Base-by-base conservation (phyloP, 1,139 yeast species). In the Arxiozyma bovina region DNA sequence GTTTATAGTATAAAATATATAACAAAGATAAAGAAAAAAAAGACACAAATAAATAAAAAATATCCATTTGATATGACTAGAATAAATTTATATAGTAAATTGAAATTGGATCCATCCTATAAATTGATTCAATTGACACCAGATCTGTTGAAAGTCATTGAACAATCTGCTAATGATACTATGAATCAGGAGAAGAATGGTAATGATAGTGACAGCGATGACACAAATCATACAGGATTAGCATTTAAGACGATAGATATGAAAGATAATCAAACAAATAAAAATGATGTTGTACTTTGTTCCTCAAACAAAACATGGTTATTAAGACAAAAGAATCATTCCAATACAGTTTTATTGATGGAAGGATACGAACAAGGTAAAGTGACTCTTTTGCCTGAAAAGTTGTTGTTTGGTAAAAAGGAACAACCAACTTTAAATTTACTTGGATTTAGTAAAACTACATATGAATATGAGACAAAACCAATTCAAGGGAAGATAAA, bases 291-390 rank as follows among this genome's bases (percentile, higher is more conserved):
- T 25, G 87, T 83, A 30, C 67, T 87, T n/a, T 84, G 91, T 57
- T 79, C 94, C 0, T 63, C 71, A 9, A 61, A 72, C 45, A 69
- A 74, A 54, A 85, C 96, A 0, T 89, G 81, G 79, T 75, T 75
- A 54, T 65, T 90, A 22, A 77, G 91, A 50, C 91, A 86, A 63
- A 84, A 87, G 75, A 87, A 88, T 66, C 97, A 91, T 68, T 87
- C 96, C 11, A 90, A 91, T 67, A 79, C 94, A 0, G 83, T 87
- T 15, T 68, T 89, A 61, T 61, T 90, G 41, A 70, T 82, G 67
- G 57, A 57, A 25, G 65, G 62, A 43, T 64, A 63, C 54, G 56
- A 55, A 4, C 66, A 68, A 1, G 60, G 56, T 42, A 53, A 53
- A 8, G 44, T 27, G 4, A 25, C 25, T 7, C 17, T n/a, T 8